phyloP scores from a whole-genome alignment of 345 rosid species.

The Eucalyptus polybractea region DNA sequence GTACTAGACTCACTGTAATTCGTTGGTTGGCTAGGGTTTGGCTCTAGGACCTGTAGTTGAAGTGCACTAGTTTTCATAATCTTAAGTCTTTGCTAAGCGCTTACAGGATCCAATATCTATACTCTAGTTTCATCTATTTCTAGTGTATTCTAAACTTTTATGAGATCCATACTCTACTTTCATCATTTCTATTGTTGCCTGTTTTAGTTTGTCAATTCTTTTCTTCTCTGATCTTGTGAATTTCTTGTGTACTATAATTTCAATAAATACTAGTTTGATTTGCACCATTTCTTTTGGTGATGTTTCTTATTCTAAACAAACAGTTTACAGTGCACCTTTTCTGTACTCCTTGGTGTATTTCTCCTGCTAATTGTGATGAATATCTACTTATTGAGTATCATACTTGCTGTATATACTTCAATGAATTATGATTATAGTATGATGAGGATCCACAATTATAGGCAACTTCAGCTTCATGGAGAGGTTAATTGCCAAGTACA shows the following conservation, averaged over 20 bases:
- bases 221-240: neutral
- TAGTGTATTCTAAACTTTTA: neutral
- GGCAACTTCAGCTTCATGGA: constrained; percentile 86
- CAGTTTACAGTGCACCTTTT: neutral
- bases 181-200: neutral
- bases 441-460: neutral
- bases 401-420: neutral
- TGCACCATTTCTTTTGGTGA: neutral
- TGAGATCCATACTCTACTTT: neutral
- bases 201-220: neutral
- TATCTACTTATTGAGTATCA: neutral
- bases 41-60: neutral
- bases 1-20: neutral
- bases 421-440: neutral
- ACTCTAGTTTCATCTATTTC: neutral
- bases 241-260: neutral
- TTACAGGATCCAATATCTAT: neutral
- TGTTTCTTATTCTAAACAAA: neutral
- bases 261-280: neutral
- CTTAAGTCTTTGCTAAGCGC: neutral
- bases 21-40: neutral
- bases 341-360: neutral
- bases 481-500: constrained; percentile 74
- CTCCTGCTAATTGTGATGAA: neutral
- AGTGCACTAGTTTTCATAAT: neutral